phyloP scores from a whole-genome alignment of 768 basidiomycete genomes.

The Strobilomyces echinocephalus region DNA sequence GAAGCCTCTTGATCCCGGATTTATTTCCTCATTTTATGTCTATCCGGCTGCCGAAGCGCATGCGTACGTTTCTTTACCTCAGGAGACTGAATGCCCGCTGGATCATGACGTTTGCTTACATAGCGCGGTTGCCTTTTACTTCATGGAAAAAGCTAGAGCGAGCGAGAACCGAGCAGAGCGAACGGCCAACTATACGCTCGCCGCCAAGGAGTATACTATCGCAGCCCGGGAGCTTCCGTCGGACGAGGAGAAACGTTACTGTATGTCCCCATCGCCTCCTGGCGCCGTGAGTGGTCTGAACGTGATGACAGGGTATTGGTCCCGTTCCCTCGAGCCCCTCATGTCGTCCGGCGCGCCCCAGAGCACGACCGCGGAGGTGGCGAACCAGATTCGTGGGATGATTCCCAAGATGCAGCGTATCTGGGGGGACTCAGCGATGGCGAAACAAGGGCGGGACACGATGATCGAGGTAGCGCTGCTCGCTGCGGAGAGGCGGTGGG shows the following conservation, averaged over 20 bases:
- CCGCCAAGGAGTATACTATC: neutral
- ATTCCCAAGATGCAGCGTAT: too few species aligned
- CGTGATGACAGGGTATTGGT: neutral
- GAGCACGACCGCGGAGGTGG: too few species aligned
- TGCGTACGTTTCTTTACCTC: neutral
- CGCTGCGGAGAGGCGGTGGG: too few species aligned
- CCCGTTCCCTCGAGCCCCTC: neutral
- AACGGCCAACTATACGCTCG: neutral
- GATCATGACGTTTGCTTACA: neutral
- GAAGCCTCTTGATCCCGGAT: neutral
- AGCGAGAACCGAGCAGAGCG: neutral
- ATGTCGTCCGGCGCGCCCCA: neutral
- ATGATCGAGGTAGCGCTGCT: too few species aligned
- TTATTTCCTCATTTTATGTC: neutral
- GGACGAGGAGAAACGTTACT: constrained; percentile 1
- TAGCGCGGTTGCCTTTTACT: neutral
- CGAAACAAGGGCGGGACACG: too few species aligned
- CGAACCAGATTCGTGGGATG: too few species aligned
- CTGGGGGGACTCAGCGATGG: too few species aligned
- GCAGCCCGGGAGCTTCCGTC: neutral
- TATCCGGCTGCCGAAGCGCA: neutral
- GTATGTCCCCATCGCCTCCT: neutral
- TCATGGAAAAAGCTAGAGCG: neutral
- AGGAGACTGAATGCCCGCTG: neutral
- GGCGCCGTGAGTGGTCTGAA: neutral